These are phyloP conservation scores for Limonomyces culmigenus DNA, from an alignment of 1,284 basidiomycete species.

Conservation along the genomic window DNA sequence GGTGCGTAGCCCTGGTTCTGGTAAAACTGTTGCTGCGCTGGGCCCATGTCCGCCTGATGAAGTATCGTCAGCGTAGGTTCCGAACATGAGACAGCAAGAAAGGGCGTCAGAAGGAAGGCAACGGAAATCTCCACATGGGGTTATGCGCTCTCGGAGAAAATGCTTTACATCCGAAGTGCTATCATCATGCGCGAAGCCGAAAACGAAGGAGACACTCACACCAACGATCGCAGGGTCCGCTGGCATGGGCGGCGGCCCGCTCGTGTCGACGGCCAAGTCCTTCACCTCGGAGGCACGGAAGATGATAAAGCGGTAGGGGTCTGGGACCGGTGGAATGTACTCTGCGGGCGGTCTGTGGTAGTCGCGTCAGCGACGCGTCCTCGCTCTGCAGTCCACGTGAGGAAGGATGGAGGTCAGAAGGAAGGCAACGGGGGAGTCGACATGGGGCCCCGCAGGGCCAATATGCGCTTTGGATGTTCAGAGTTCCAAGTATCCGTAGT, in stretches of 20 bases:
- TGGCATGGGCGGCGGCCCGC: slow-evolving; percentile 39
- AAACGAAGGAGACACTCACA: slow-evolving; percentile 24
- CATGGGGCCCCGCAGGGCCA: too few relatives aligned
- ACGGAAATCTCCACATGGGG: slow-evolving; percentile 55
- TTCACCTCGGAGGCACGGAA: slow-evolving; percentile 74
- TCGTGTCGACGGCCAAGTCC: slow-evolving; percentile 59
- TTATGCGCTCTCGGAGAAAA: neutral
- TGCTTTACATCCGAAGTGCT: neutral
- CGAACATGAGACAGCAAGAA: slow-evolving; percentile 2
- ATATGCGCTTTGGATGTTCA: slow-evolving; percentile 52
- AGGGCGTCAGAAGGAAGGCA: slow-evolving; percentile 53
- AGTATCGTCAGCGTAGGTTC: too few relatives aligned
- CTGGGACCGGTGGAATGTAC: slow-evolving; percentile 61
- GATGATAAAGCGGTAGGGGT: slow-evolving; percentile 69
- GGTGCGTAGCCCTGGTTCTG: neutral
- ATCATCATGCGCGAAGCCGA: slow-evolving; percentile 3
- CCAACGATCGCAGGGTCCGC: slow-evolving; percentile 66
- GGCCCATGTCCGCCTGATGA: too few relatives aligned
- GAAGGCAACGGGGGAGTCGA: slow-evolving; percentile 65
- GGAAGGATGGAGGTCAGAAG: slow-evolving; percentile 28
- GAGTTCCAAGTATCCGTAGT: slow-evolving; percentile 52
- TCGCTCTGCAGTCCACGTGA: slow-evolving; percentile 5
- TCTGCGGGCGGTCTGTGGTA: slow-evolving; percentile 40
- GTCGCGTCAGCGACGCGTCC: slow-evolving; percentile 8
- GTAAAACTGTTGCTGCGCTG: too few relatives aligned